Evolutionary conservation across 2,329 filamentous ascomycete genomes (phyloP), one percentile per base, ranked within the genome.

Genomic region (Penicillium thymicola): DNA sequence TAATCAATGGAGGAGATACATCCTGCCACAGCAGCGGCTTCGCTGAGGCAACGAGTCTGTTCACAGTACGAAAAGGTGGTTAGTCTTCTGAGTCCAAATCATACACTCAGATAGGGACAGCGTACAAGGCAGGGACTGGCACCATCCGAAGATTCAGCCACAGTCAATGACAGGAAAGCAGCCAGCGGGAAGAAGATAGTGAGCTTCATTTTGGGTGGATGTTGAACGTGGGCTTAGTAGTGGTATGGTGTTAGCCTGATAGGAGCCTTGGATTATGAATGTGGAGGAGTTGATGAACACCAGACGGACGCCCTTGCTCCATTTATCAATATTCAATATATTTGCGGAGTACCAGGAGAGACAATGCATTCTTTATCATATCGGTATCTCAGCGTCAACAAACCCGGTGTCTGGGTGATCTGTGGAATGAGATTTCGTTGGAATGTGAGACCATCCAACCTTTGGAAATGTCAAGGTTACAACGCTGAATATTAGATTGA

Each of bases 171-270:
- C n/a, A 64, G 37, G 51, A 64, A 60, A 16, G 60, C 54, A n/a
- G 61, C 50, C 30, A 64, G 50, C 2, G 61, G 61, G 11, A 58
- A 43, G 52, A 63, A 59, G 44, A 59, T 59, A 2, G 61, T 61
- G 37, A 64, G 58, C 56, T 56, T 64, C 61, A 64, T 64, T 23
- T 58, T 58, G n/a, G 16, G 16, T 44, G 23, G 44, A 23, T 52
- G n/a, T 37, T 25, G 7, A 25, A 43, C 2, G 45, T 44, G 30
- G 14, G n/a, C 25, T 23, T 32, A 32, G 25, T 18, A 36, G 21
- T 27, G 28, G 14, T 40, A 16, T 28, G 25, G 30, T 21, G n/a
- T n/a, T n/a, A n/a, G n/a, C n/a, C n/a, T 25, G 41, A 11, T 23
- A 10, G 11, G 21, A 34, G 48, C 9, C 10, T 45, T 14, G n/a